Evolutionary conservation across 2,329 filamentous ascomycete genomes (phyloP).

Genomic region (Aureobasidium sp.): DNA sequence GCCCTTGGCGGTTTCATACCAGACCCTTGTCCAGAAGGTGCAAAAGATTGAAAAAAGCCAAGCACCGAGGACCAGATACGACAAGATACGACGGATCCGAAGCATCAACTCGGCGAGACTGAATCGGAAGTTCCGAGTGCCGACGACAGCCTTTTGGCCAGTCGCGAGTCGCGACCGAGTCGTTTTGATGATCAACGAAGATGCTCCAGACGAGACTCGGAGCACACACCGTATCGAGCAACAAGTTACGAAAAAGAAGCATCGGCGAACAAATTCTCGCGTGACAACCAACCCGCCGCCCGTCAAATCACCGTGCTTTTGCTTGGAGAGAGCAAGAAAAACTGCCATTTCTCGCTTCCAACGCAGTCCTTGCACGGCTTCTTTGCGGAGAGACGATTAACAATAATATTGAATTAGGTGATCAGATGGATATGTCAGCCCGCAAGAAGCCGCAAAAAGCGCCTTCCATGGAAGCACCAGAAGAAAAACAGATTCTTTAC

Average conservation of each 20-base stretch:
- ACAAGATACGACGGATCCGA: background rate
- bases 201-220: background rate
- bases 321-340: background rate
- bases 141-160: background rate
- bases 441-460: background rate
- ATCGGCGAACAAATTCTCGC: background rate
- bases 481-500: background rate
- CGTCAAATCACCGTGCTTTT: background rate
- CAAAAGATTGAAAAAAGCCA: background rate
- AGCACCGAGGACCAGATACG: background rate
- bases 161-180: background rate
- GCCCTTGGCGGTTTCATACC: constrained; percentile 11
- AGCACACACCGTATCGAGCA: constrained; percentile 2
- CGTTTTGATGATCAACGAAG: background rate
- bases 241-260: background rate
- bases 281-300: background rate
- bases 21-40: background rate
- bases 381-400: background rate
- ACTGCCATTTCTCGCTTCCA: background rate
- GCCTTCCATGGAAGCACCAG: background rate
- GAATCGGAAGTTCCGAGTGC: background rate
- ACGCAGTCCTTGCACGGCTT: background rate
- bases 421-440: background rate
- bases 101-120: background rate
- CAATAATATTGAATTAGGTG: background rate